Evolutionary conservation across 1,284 basidiomycete species (phyloP).

Genomic region (Malassezia arunalokei): DNA sequence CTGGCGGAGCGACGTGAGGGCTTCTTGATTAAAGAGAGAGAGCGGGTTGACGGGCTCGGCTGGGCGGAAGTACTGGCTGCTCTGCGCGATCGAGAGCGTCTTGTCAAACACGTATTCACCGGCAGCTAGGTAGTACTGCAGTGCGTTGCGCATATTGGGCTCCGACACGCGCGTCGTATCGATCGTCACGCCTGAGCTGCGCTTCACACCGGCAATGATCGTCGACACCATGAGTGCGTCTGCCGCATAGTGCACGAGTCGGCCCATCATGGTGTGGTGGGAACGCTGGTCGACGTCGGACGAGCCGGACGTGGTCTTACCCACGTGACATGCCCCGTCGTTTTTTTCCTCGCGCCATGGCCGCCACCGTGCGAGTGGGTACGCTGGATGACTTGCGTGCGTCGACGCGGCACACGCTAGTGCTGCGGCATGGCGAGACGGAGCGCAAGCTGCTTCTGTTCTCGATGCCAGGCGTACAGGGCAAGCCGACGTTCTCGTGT

Average conservation of each 20-base stretch:
- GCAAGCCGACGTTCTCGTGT: slow-evolving; percentile 51
- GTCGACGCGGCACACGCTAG: slow-evolving; percentile 34
- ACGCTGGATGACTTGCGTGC: slow-evolving; percentile 12
- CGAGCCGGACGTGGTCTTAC: not conserved
- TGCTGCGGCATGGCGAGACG: slow-evolving; percentile 22
- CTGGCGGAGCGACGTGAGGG: not conserved
- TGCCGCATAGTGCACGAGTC: slow-evolving; percentile 67
- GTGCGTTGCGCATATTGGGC: slow-evolving; percentile 59
- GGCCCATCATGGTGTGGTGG: slow-evolving; percentile 50
- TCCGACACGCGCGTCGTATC: slow-evolving; percentile 47
- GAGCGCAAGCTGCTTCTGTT: slow-evolving; percentile 32
- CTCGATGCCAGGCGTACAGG: slow-evolving; percentile 3
- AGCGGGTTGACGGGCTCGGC: slow-evolving; percentile 4
- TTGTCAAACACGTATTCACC: slow-evolving; percentile 73
- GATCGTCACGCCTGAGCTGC: slow-evolving; percentile 50
- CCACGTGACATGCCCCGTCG: not conserved
- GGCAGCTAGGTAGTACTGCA: slow-evolving; percentile 69
- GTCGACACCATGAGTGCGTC: slow-evolving; percentile 80
- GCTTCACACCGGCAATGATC: slow-evolving; percentile 77
- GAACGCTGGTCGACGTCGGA: not conserved
- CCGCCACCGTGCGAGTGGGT: slow-evolving; percentile 10
- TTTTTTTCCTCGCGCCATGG: not conserved
- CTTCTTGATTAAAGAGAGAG: not conserved
- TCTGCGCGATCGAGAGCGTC: slow-evolving; percentile 18
- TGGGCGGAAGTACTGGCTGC: slow-evolving; percentile 12